Base-by-base conservation (phyloP, 257 asterid species). In the Solanum paucissectum region DNA sequence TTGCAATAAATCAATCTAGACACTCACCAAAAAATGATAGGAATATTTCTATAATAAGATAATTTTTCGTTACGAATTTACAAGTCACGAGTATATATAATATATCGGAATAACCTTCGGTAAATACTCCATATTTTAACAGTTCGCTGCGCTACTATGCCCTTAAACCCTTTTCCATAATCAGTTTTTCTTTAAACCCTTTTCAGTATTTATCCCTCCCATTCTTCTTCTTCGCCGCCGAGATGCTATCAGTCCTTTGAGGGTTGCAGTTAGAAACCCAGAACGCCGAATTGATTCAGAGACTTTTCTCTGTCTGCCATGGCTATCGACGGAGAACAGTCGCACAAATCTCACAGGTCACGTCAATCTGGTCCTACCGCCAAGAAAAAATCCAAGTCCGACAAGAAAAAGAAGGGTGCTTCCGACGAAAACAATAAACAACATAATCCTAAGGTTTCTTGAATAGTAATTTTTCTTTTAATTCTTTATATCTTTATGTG, bases 361-460 rank as follows among this genome's bases (percentile, higher is more conserved):
- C 95, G 93, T 46, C 93, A 91, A 88, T 88, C 98, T 5, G 98
- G 99, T 73, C 93, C 98, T 32, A 93, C 98, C n/a, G 95, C 93
- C 2, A 95, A 94, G 92, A 95, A 94, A 90, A 95, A 95, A 86
- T 60, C 94, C 1, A 95, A 92, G 90, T 84, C 94, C 13, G 93
- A 93, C 85, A 96, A 92, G 91, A 96, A 91, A 84, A 92, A 87
- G 88, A 92, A 81, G n/a, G 42, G 68, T 18, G 68, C n/a, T 81
- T 86, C 84, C 21, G 84, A 86, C 16, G 88, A 95, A 90, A 88
- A 90, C 32, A 92, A 93, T 69, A 96, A 83, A 69, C 93, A 90
- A 68, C 89, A 87, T 40, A 91, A 91, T 64, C 92, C 92, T 44
- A 91, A 91, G 91, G 93, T 91, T 76, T 38, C n/a, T 76, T 37